Evolutionary conservation across 257 asterid species (phyloP).

Genomic region (Schizonepeta tenuifolia): DNA sequence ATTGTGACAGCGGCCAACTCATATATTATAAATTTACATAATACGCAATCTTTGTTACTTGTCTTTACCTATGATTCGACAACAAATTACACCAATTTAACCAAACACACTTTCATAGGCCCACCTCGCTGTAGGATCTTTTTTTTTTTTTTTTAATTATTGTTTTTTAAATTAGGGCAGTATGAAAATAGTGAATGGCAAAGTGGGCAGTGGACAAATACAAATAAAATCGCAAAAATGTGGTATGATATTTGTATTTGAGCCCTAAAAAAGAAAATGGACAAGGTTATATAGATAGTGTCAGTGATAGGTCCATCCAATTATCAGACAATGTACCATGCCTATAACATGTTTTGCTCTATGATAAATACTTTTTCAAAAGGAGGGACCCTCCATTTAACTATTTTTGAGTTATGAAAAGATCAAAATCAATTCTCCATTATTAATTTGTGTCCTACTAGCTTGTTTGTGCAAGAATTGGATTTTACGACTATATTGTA

Average conservation of each 20-base stretch:
- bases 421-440: neutral
- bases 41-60: neutral
- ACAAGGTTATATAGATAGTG: neutral
- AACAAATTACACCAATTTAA: constrained; percentile 9
- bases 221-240: neutral
- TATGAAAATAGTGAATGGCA: too few relatives aligned
- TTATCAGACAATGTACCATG: constrained; percentile 34
- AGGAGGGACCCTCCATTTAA: constrained; percentile 5
- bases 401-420: neutral
- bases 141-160: neutral
- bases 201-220: too few relatives aligned
- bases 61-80: constrained; percentile 16
- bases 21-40: neutral
- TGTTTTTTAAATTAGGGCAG: neutral
- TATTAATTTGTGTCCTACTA: neutral
- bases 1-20: neutral
- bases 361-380: constrained; percentile 23
- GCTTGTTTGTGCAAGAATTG: neutral
- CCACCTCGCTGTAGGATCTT: neutral
- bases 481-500: neutral
- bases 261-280: neutral
- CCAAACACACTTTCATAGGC: neutral
- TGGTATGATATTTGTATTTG: neutral
- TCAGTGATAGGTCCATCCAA: constrained; percentile 41
- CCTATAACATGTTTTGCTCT: constrained; percentile 34